Evolutionary conservation across 2,329 filamentous ascomycete genomes (phyloP), one percentile per base, ranked within the genome.

Genomic region (Sclerotinia minor): DNA sequence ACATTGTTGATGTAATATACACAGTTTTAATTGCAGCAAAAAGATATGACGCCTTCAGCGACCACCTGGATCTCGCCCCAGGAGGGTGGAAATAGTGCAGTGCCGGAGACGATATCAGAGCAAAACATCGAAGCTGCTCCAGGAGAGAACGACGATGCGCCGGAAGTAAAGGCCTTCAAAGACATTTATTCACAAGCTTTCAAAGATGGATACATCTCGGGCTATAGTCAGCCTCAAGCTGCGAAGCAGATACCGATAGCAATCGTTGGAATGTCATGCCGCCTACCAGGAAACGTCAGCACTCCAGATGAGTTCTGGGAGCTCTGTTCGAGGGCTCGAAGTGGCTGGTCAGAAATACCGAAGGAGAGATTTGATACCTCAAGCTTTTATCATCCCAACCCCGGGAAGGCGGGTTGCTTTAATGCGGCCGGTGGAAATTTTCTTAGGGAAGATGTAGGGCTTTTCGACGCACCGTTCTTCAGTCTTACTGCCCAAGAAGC

Each of bases 241-340:
- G 55, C 64, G 17, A 67, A 67, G 26, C 64, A 67, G 24, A 67
- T 67, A 60, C 64, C 78, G 21, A 82, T 85, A 58, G 84, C 83
- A 7, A 78, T 86, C 19, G 76, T 85, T 44, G 84, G 84, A 38
- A 78, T 85, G 70, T 82, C 81, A 7, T 81, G 83, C 58, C 80
- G 83, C 9, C 83, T 86, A 55, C 83, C 84, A 4, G 84, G 83
- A 3, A 61, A 67, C 38, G 76, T 80, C 9, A 81, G 81, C 8
- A 79, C 76, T 5, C 79, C 83, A 69, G 88, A 92, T 67, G 85
- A 85, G 65, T 86, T 93, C 49, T 93, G 90, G 90, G 87, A 91
- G 69, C 81, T 92, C 8, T 82, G 92, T 24, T 85, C 87, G 75
- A 87, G 89, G 77, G 90, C 90, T 52, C 72, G 65, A 50, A 63